Conservation (phyloP, 2,329 filamentous ascomycete genomes). For the Fusarium floridanum region DNA sequence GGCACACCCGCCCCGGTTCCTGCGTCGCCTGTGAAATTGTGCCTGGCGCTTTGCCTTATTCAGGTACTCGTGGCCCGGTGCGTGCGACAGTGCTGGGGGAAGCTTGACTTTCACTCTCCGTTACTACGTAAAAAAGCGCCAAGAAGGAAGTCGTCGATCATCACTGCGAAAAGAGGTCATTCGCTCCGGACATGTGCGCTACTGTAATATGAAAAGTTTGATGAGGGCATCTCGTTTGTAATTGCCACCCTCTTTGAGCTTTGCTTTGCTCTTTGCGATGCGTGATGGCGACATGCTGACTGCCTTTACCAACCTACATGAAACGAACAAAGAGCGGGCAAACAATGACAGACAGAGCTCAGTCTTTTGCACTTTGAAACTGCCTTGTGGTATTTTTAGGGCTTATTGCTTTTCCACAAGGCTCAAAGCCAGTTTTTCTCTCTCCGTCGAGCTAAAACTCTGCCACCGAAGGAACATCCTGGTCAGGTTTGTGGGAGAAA, state of each 20-base stretch:
- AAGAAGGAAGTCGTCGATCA: conserved; percentile 21
- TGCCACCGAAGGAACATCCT: conserved; percentile 20
- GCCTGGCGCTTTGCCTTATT: conserved; percentile 41
- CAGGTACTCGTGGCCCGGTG: background rate
- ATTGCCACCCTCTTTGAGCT: conserved; percentile 12
- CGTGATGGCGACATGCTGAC: background rate
- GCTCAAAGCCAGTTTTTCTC: background rate
- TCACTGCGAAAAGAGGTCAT: background rate
- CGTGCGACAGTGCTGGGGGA: background rate
- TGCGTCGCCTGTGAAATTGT: conserved; percentile 38
- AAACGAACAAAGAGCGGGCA: background rate
- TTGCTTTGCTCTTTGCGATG: background rate
- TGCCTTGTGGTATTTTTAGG: background rate
- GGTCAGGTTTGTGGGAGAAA: conserved; percentile 5
- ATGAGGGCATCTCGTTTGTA: conserved; percentile 23
- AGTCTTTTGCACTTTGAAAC: background rate
- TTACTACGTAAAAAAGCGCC: background rate
- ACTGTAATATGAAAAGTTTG: conserved; percentile 35
- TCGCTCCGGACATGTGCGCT: conserved; percentile 23
- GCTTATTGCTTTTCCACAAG: conserved; percentile 2
- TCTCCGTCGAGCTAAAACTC: conserved; percentile 34
- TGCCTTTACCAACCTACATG: background rate
- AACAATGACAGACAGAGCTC: background rate
- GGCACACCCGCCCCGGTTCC: conserved; percentile 41
- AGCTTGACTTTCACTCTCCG: background rate